phyloP scores from a whole-genome alignment of 768 basidiomycete species.

The Rickenella mellea region DNA sequence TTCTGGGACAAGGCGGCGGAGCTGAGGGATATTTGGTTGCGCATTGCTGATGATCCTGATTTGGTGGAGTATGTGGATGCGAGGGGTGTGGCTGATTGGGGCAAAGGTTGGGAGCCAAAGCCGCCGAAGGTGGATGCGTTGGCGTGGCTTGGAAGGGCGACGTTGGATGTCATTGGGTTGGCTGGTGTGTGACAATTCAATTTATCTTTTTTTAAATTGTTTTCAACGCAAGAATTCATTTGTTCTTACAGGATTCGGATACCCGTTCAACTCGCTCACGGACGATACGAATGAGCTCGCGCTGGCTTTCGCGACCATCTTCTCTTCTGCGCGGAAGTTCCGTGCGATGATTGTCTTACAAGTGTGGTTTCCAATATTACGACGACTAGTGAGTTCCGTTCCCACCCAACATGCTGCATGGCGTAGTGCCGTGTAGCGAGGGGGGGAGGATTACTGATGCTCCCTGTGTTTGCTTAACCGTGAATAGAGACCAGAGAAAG shows the following conservation, averaged over 20 bases:
- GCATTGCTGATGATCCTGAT: conserved; percentile 10
- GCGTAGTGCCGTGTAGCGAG: no score
- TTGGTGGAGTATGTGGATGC: no score
- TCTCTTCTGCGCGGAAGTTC: conserved; percentile 42
- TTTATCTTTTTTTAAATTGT: neutral
- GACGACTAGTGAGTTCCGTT: conserved; percentile 36
- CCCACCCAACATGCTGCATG: neutral
- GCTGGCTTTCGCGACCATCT: conserved; percentile 44
- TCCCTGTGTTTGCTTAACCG: conserved; percentile 4
- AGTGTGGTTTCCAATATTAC: conserved; percentile 47
- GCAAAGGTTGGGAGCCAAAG: no score
- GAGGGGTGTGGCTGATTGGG: no score
- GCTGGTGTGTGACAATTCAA: conserved; percentile 32
- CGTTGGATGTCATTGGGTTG: conserved; percentile 70
- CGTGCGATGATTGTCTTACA: conserved; percentile 43
- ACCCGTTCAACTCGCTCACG: conserved; percentile 43
- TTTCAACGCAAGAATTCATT: conserved; percentile 1
- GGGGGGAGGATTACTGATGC: no score
- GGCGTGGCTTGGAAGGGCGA: conserved; percentile 55
- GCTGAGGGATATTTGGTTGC: conserved; percentile 35
- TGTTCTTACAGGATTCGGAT: conserved; percentile 38
- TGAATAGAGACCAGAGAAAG: conserved; percentile 35
- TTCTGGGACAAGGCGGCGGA: conserved; percentile 50
- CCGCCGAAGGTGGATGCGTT: conserved; percentile 42
- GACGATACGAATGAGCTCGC: conserved; percentile 42